Percentiles rank a stretch among this genome's conserved stretches.
Evolutionary conservation across 257 asterid genomes (phyloP).

Genomic region (Ligustrum vulgare): DNA sequence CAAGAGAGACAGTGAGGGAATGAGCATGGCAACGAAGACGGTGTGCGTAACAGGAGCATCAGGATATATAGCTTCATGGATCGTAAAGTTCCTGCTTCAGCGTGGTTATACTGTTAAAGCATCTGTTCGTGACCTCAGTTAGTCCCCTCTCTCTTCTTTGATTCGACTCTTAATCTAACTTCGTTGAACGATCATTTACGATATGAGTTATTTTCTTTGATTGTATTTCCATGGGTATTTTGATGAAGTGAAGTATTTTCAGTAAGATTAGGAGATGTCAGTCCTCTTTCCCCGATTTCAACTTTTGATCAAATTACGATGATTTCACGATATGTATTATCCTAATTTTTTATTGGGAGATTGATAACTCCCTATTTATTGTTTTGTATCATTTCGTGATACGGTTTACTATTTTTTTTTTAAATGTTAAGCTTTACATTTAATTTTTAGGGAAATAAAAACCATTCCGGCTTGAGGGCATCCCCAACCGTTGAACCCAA

Average conservation of each 20-base stretch:
- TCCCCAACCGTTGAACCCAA: no score
- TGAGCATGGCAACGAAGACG: constrained; percentile 26
- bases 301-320: not conserved
- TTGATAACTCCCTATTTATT: not conserved
- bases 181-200: not conserved
- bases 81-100: constrained; percentile 53
- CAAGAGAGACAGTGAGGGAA: not conserved
- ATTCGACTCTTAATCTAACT: not conserved
- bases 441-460: no score
- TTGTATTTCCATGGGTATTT: not conserved
- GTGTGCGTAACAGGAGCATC: constrained; percentile 72
- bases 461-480: no score
- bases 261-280: constrained; percentile 12
- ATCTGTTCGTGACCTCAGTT: constrained; percentile 50
- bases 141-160: not conserved
- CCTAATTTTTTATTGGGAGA: no score
- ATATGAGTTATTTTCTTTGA: not conserved
- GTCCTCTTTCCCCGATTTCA: not conserved
- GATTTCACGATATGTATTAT: not conserved
- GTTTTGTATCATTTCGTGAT: not conserved
- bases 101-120: constrained; percentile 69
- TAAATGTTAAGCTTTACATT: no score
- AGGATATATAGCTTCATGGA: constrained; percentile 70
- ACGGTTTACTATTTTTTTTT: no score
- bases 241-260: not conserved